A percentile compares a stretch with the other conserved stretches of the same genome.
These are phyloP conservation scores for Apiospora kogelbergensis DNA, from an alignment of 2,329 filamentous ascomycete genomes.

Conservation along the genomic window DNA sequence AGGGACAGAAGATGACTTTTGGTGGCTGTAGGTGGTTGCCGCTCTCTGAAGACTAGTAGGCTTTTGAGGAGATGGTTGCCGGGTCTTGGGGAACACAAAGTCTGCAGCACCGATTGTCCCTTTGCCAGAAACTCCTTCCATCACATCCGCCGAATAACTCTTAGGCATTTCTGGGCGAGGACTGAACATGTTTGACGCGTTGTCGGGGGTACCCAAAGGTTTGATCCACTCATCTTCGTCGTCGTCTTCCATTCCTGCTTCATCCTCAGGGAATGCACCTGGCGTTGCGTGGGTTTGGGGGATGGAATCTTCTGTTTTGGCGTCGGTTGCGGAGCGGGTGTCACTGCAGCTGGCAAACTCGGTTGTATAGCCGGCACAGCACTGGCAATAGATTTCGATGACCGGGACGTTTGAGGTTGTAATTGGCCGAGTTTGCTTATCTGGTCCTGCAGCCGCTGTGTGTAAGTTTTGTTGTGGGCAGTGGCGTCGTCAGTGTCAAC, in stretches of 20 bases:
- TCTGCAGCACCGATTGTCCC: constrained; percentile 47
- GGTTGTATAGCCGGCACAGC: constrained; percentile 32
- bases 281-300: constrained; percentile 45
- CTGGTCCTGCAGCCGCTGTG: constrained; percentile 87
- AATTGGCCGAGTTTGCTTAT: constrained; percentile 73
- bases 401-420: constrained; percentile 46
- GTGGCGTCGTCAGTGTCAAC: constrained; percentile 50
- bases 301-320: constrained; percentile 39
- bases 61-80: constrained; percentile 39
- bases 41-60: constrained; percentile 30
- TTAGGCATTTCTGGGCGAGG: constrained; percentile 57
- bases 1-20: constrained; percentile 65
- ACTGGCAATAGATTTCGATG: constrained; percentile 48
- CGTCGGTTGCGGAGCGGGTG: constrained; percentile 29
- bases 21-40: constrained; percentile 45
- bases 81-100: constrained; percentile 44
- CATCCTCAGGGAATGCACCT: constrained; percentile 59
- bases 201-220: constrained; percentile 43
- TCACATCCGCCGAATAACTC: constrained; percentile 60
- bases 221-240: constrained; percentile 66
- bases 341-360: constrained; percentile 17
- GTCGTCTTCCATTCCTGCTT: constrained; percentile 25
- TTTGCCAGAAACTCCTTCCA: constrained; percentile 55
- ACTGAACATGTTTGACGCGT: constrained; percentile 36
- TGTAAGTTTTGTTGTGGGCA: constrained; percentile 84